These are phyloP conservation scores for Vitis labrusca DNA, from an alignment of 164 flowering plant species.

Conservation along the genomic window DNA sequence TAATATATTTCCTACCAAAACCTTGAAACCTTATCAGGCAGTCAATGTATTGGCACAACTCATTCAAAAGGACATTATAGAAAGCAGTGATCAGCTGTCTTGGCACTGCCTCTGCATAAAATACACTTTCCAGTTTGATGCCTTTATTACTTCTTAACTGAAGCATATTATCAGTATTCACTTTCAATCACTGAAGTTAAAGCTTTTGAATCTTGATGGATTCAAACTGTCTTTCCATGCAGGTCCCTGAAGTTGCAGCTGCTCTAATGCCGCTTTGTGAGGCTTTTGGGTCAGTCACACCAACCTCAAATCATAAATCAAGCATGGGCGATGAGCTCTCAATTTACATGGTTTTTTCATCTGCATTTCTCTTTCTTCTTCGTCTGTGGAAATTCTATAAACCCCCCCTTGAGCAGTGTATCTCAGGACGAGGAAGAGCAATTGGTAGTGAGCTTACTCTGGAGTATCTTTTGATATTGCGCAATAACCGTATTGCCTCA, in stretches of 20 bases:
- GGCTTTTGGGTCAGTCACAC: constrained; percentile 73
- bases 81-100: too few relatives aligned
- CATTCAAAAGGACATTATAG: too few relatives aligned
- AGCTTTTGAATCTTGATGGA: background rate
- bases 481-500: constrained; percentile 47
- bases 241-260: constrained; percentile 92
- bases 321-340: constrained; percentile 53
- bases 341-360: constrained; percentile 64
- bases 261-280: constrained; percentile 88
- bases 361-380: constrained; percentile 82
- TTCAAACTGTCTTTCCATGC: constrained; percentile 10
- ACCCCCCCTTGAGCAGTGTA: constrained; percentile 68
- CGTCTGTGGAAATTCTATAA: constrained; percentile 88
- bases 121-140: too few relatives aligned
- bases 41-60: too few relatives aligned
- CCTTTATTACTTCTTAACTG: too few relatives aligned
- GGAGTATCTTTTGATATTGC: constrained; percentile 71
- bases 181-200: background rate
- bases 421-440: constrained; percentile 37
- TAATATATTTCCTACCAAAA: too few relatives aligned
- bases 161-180: too few relatives aligned
- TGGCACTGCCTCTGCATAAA: too few relatives aligned
- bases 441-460: constrained; percentile 56
- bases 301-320: constrained; percentile 41
- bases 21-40: too few relatives aligned